Base-by-base conservation (phyloP, 768 basidiomycete genomes). In the Harrya chromipes region DNA sequence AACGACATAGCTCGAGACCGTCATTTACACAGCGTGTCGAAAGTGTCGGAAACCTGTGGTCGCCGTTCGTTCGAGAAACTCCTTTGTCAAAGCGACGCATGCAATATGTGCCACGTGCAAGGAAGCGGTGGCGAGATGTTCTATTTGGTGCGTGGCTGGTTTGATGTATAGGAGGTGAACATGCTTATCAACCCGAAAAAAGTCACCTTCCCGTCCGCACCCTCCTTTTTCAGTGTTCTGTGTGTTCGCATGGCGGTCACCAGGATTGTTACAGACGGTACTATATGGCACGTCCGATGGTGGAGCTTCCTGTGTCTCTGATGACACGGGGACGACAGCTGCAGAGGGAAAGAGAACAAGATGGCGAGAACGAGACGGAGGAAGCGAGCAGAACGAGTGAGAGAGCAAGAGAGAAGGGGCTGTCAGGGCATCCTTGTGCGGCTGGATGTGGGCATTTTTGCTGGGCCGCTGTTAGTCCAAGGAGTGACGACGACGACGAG, bases 391-490 rank as follows among this genome's bases (percentile, higher is more conserved):
- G 54, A 38, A 16, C 6, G 9, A 46, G n/a, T 6, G 57, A 39
- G 27, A 38, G 27, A 6, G 14, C 8, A 11, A 29, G 48, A 31
- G 58, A 61, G 19, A 47, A 51, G 20, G 44, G 40, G 8, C 41
- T 69, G 41, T 47, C 57, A 12, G 87, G 83, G 4, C 83, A 86
- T 62, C 76, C 74, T 0, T 91, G 90, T 67, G 85, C 87, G 13
- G 79, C 87, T 37, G 90, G 89, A 4, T 92, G 89, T 67, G 89
- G 90, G 0, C 90, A 92, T 69, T 78, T 77, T 56, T 92, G 89
- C 57, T 90, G 87, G 87, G 79, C 78, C 14, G 72, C 74, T n/a
- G 40, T 66, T 17, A 41, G 52, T 17, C 48, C 46, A 19, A 26
- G 39, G 29, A 37, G 33, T 6, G 48, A 42, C 23, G 52, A 46